phyloP scores from a whole-genome alignment of 805 yeast genomes.

The Metschnikowia lochheadii region DNA sequence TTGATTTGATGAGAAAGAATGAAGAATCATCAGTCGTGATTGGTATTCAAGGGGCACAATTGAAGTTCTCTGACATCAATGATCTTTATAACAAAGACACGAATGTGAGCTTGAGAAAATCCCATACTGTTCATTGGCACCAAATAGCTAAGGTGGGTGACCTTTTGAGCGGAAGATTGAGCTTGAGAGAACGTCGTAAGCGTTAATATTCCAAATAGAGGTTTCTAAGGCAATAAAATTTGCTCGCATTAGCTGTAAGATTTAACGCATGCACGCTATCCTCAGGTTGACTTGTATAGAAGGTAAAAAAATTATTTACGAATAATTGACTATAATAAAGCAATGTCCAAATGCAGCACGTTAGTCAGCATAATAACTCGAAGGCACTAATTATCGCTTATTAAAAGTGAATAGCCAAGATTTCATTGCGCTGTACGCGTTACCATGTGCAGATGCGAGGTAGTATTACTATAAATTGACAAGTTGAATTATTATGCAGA shows the following conservation, averaged over 20 bases:
- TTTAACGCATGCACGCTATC: neutral
- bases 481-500: neutral
- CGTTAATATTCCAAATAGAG: neutral
- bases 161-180: slow-evolving; percentile 67
- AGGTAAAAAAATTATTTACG: neutral
- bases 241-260: neutral
- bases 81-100: slow-evolving; percentile 59
- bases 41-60: slow-evolving; percentile 65
- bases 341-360: neutral
- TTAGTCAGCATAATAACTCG: neutral
- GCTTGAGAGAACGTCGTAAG: slow-evolving; percentile 29
- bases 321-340: neutral
- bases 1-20: slow-evolving; percentile 17
- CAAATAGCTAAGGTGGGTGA: slow-evolving; percentile 56
- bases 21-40: slow-evolving; percentile 50
- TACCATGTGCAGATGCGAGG: neutral
- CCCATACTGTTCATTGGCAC: slow-evolving; percentile 66
- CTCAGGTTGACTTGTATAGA: neutral
- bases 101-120: slow-evolving; percentile 59
- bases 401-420: neutral
- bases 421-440: neutral
- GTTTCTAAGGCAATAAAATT: neutral
- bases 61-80: slow-evolving; percentile 54
- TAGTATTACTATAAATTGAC: neutral
- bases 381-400: neutral